A percentile compares a stretch with the other conserved stretches of the same genome.
These are phyloP conservation scores for Scutellaria galericulata DNA, from an alignment of 257 asterid genomes.

Conservation along the genomic window DNA sequence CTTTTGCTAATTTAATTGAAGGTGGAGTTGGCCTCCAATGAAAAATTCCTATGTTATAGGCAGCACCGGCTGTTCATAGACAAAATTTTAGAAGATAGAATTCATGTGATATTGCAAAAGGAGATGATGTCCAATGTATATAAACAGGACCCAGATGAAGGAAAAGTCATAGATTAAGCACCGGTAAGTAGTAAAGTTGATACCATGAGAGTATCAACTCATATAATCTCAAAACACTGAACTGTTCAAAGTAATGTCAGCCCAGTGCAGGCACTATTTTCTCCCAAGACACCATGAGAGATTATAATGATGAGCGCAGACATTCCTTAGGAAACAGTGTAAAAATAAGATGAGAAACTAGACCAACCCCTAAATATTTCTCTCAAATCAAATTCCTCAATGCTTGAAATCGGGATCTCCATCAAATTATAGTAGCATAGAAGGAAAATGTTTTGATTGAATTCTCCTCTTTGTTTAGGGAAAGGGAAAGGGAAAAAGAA, in stretches of 20 bases:
- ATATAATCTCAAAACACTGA: conserved; percentile 4
- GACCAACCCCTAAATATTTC: conserved; percentile 21
- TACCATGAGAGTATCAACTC: neutral
- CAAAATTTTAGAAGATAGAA: conserved; percentile 12
- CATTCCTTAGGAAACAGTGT: conserved; percentile 16
- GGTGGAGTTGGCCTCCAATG: conserved; percentile 96
- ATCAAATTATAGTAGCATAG: conserved; percentile 18
- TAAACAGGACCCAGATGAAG: conserved; percentile 17
- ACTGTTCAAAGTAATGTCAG: neutral
- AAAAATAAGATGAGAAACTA: conserved; percentile 24
- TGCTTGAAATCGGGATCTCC: conserved; percentile 22
- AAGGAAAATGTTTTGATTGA: conserved; percentile 15
- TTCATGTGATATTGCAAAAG: conserved; percentile 18
- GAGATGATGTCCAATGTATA: conserved; percentile 21
- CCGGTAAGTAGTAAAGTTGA: neutral
- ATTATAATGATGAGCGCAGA: conserved; percentile 3
- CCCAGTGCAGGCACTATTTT: conserved; percentile 18
- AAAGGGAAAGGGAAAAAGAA: conserved; percentile 18
- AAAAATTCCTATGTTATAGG: conserved; percentile 95
- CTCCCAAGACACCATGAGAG: conserved; percentile 10
- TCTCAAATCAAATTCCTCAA: conserved; percentile 10
- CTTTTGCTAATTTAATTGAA: conserved; percentile 80
- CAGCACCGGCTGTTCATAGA: conserved; percentile 70
- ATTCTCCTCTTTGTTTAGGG: conserved; percentile 2
- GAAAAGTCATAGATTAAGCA: conserved; percentile 19